Evolutionary conservation across 305 asterid species (phyloP), one percentile per base, ranked within the genome.

Genomic region (Salvia sclarea): DNA sequence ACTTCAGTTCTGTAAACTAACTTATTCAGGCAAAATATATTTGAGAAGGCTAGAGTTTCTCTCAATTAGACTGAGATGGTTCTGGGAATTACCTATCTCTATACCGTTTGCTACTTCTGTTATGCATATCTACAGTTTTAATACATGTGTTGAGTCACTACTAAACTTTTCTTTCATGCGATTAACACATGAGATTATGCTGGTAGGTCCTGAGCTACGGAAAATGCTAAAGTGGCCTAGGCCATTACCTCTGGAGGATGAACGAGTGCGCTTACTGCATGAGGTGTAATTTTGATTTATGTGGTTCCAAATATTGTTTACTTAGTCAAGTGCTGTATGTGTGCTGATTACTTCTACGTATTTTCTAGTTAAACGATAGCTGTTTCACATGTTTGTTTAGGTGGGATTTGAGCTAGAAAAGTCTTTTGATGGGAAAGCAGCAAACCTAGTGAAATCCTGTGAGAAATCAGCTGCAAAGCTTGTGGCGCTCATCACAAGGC

Each of bases 211-310:
- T 58, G 90, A 94, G 53, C 78, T 91, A 12, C 92, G 97, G 24
- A 81, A 82, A 70, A 76, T 94, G 91, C 80, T 94, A 65, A 88
- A 84, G 17, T 91, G 98, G 98, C 86, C 92, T 3, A 82, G 94
- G 81, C 95, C 96, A 49, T 82, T 94, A 61, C 97, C 98, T 64
- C 75, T 94, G 91, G 98, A 94, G 75, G 96, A 91, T 70, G 97
- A 94, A 78, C 84, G 97, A 17, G 86, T 88, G 74, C 98, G 96
- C 72, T 80, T 94, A 76, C 13, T 94, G 75, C 97, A 86, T 38
- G 98, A 94, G 98, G 98, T 94, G 72, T 12, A 6, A 4, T 53
- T 52, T 28, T 33, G 41, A 41, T 16, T 62, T 5, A 58, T n/a
- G 61, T 22, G 28, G n/a, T 57, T 58, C n/a, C 18, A 52, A 30